These are phyloP conservation scores for Curvularia sp. DNA, from an alignment of 2,329 filamentous ascomycete genomes.

Conservation along the genomic window DNA sequence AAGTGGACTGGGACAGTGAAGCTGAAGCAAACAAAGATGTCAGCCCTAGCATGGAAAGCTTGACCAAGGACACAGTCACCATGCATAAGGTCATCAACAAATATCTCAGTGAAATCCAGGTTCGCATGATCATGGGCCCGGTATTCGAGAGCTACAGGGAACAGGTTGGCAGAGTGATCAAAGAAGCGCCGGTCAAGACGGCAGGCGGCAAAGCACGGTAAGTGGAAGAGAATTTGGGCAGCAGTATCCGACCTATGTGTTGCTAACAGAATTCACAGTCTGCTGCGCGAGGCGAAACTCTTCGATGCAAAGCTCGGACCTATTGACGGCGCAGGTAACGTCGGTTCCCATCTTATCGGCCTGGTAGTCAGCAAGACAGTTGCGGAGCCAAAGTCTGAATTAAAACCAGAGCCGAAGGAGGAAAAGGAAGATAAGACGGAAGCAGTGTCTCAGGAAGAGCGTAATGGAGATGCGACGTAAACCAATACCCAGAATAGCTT, in stretches of 20 bases:
- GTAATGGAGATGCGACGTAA: conserved; percentile 1
- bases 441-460: neutral
- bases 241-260: neutral
- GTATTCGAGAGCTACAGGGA: conserved; percentile 84
- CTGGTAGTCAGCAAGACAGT: conserved; percentile 67
- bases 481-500: neutral
- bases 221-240: conserved; percentile 36
- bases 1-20: conserved; percentile 74
- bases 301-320: conserved; percentile 75
- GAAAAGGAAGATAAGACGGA: neutral
- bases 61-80: conserved; percentile 85
- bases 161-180: conserved; percentile 76
- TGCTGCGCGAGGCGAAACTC: conserved; percentile 77
- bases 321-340: conserved; percentile 78
- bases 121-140: conserved; percentile 83
- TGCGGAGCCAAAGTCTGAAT: conserved; percentile 22
- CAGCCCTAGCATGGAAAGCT: conserved; percentile 82
- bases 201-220: conserved; percentile 75
- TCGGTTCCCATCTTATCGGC: conserved; percentile 72
- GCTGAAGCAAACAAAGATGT: conserved; percentile 52
- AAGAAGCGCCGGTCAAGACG: conserved; percentile 69
- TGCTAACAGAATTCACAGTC: conserved; percentile 58
- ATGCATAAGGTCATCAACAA: conserved; percentile 84
- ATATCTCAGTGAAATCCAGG: conserved; percentile 77
- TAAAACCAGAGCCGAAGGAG: conserved; percentile 5